Evolutionary conservation across 768 basidiomycete species (phyloP), one percentile per base, ranked within the genome.

Genomic region (Boletus insuetus): DNA sequence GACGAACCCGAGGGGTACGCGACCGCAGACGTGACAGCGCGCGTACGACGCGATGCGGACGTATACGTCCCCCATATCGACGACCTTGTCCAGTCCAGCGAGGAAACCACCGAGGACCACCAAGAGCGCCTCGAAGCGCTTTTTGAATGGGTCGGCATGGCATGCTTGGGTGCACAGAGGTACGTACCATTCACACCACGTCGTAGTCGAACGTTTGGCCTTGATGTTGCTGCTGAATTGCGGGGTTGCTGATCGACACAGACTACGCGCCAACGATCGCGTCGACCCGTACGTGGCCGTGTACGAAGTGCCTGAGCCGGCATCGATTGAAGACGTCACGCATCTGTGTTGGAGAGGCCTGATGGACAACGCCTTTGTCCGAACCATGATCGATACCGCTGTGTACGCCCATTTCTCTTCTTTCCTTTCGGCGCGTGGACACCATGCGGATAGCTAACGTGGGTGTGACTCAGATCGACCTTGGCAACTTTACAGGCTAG

Each of bases 131-230:
- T 81, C 41, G 64, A 69, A 9, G 69, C 64, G 4, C 69, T 88
- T 16, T 85, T 86, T 49, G 89, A 90, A 65, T 91, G 89, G 89
- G 75, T 83, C 9, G 89, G 87, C 8, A 79, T 90, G 82, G 85
- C 82, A 4, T 76, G 75, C 53, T 63, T 90, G 6, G 86, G 82
- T 14, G 75, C 89, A 2, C 85, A 87, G 64, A 76, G 89, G 89
- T 85, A 56, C 7, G 55, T 34, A 16, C 17, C 20, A 12, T 29
- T 29, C 41, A 8, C 22, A 3, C 17, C 29, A 32, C 16, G 10
- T n/a, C 26, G 9, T 29, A 29, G 26, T 29, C 26, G 26, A 24
- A 24, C 24, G 24, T 34, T 34, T 13, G 32, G 4, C 34, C 34
- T 35, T 35, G 34, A 11, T 35, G 34, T 5, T 35, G 34, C 13